Conservation (phyloP, 257 asterid species). For the Pogostemon cablin region DNA sequence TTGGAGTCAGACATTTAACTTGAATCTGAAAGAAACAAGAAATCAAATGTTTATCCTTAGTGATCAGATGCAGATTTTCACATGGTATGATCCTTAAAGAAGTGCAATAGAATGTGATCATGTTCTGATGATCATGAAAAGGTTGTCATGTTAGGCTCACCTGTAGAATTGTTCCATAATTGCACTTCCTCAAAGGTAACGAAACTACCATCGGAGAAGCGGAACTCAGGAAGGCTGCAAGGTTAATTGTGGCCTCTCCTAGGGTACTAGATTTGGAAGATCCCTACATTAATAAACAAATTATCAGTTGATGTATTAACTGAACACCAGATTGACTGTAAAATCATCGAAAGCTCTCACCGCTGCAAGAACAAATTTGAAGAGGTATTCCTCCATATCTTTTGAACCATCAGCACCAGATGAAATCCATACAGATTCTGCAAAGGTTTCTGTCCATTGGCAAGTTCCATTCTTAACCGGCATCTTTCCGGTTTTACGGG, state of each 20-base stretch:
- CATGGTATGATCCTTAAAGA: background rate
- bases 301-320: background rate
- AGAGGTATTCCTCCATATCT: slow-evolving; percentile 33
- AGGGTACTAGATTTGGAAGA: slow-evolving; percentile 46
- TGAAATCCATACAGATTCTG: slow-evolving; percentile 50
- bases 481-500: slow-evolving; percentile 42
- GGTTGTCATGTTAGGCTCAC: slow-evolving; percentile 30
- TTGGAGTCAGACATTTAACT: slow-evolving; percentile 52
- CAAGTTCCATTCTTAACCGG: slow-evolving; percentile 46
- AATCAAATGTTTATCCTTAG: slow-evolving; percentile 9
- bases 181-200: slow-evolving; percentile 49
- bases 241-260: slow-evolving; percentile 47
- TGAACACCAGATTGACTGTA: background rate
- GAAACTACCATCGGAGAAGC: slow-evolving; percentile 38
- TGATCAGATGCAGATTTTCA: no score
- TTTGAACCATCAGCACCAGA: slow-evolving; percentile 31
- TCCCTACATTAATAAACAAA: slow-evolving; percentile 37
- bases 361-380: slow-evolving; percentile 46
- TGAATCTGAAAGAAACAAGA: slow-evolving; percentile 44
- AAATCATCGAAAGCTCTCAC: slow-evolving; percentile 29
- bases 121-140: background rate
- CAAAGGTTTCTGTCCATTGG: slow-evolving; percentile 47
- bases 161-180: slow-evolving; percentile 40
- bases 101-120: background rate
- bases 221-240: slow-evolving; percentile 39